Conservation (phyloP, 371 early-diverging fungal genomes). For the Actinomortierella wolfii region DNA sequence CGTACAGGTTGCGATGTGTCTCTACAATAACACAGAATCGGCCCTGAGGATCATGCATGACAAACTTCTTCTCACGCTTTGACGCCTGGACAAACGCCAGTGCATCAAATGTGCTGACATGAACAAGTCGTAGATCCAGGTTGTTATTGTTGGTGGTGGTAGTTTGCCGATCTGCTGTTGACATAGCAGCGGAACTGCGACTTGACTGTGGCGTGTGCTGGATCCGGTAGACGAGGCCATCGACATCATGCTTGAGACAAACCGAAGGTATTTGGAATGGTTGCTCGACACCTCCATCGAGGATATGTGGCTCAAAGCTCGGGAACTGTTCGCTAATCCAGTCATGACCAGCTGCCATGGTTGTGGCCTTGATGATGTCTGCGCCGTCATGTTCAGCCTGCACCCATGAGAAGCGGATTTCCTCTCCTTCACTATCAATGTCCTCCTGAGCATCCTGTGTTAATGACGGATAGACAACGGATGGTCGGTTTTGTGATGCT, state of each 20-base stretch:
- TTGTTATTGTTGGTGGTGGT: conserved; percentile 5
- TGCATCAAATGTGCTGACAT: conserved; percentile 70
- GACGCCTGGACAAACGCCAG: conserved; percentile 84
- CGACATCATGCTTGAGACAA: conserved; percentile 75
- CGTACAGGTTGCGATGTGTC: conserved; percentile 67
- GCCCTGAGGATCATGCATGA: conserved; percentile 56
- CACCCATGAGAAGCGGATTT: conserved; percentile 53
- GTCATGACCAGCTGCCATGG: conserved; percentile 48
- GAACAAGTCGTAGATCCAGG: conserved; percentile 39
- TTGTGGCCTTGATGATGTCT: conserved; percentile 48
- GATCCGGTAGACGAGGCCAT: conserved; percentile 66
- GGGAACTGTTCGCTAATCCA: conserved; percentile 60
- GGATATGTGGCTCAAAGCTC: conserved; percentile 15
- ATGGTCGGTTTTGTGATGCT: no score
- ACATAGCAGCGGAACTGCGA: conserved; percentile 1
- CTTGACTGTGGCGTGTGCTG: conserved; percentile 19
- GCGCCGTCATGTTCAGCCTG: conserved; percentile 34
- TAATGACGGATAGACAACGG: conserved; percentile 49
- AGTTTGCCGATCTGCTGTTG: conserved; percentile 12
- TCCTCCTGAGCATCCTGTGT: conserved; percentile 71
- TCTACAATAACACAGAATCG: conserved; percentile 69
- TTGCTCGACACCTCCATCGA: conserved; percentile 9
- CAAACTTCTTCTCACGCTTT: conserved; percentile 74
- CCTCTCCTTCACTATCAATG: conserved; percentile 65
- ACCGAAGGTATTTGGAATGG: conserved; percentile 51